These are phyloP conservation scores for Malania oleifera DNA, from an alignment of 164 flowering plant genomes.

Conservation along the genomic window DNA sequence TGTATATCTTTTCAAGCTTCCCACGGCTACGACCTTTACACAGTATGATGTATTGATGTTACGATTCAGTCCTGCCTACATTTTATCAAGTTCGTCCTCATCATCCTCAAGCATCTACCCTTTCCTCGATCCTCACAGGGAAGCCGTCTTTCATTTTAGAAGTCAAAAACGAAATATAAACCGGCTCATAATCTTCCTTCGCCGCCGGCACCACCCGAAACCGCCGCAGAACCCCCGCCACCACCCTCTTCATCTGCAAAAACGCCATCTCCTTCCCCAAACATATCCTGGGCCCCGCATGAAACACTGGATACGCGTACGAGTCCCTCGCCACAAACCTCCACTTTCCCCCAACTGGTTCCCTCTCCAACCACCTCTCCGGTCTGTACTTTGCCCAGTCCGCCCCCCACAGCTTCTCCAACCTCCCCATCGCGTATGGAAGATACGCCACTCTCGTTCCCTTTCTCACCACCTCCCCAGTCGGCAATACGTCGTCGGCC, in stretches of 20 bases:
- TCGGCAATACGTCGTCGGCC: slow-evolving; percentile 25
- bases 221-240: slow-evolving; percentile 17
- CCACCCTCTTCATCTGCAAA: slow-evolving; percentile 20
- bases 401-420: slow-evolving; percentile 25
- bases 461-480: slow-evolving; percentile 25
- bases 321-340: slow-evolving; percentile 23
- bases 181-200: slow-evolving; percentile 18
- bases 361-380: slow-evolving; percentile 27
- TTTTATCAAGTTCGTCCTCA: no score
- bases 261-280: slow-evolving; percentile 26
- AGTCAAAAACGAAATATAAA: slow-evolving; percentile 7
- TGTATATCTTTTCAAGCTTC: no score
- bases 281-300: slow-evolving; percentile 29
- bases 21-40: no score
- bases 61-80: no score
- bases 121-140: slow-evolving; percentile 20
- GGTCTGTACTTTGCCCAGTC: slow-evolving; percentile 29
- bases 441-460: slow-evolving; percentile 21
- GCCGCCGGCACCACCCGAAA: slow-evolving; percentile 16
- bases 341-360: slow-evolving; percentile 11
- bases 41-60: no score
- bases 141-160: slow-evolving; percentile 22
- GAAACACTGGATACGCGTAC: slow-evolving; percentile 28
- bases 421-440: slow-evolving; percentile 34
- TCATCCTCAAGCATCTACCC: no score